These are phyloP conservation scores for Trichosanthes cucumerina DNA, from an alignment of 306 rosid genomes.

Conservation along the genomic window DNA sequence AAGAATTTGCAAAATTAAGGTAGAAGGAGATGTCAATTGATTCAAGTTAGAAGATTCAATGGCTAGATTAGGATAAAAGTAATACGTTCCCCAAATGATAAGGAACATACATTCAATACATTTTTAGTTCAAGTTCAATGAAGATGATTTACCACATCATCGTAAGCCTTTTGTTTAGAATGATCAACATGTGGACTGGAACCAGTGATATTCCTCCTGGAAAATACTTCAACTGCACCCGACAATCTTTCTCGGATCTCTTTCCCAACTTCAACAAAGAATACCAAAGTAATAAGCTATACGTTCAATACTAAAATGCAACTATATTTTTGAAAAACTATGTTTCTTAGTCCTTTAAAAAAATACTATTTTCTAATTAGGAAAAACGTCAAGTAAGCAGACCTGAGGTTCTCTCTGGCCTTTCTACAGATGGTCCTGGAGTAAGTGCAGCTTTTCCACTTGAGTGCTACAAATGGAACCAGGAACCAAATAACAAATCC, in stretches of 20 bases:
- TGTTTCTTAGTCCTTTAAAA: background rate
- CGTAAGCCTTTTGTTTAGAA: conserved; percentile 47
- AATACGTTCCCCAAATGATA: background rate
- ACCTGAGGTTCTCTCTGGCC: conserved; percentile 81
- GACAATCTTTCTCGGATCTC: conserved; percentile 79
- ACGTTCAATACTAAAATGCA: background rate
- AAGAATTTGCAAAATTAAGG: background rate
- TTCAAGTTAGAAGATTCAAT: background rate
- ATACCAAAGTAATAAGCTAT: conserved; percentile 24
- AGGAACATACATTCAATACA: background rate
- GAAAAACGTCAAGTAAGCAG: background rate
- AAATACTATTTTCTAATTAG: conserved; percentile 3
- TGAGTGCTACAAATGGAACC: conserved; percentile 38
- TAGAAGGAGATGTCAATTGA: background rate
- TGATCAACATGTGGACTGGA: conserved; percentile 62
- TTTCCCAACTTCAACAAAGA: conserved; percentile 57
- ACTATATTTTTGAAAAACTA: background rate
- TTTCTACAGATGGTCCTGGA: conserved; percentile 50
- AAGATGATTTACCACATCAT: conserved; percentile 53
- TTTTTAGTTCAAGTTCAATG: background rate
- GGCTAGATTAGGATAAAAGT: background rate
- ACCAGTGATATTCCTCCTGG: conserved; percentile 48
- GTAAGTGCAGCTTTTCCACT: conserved; percentile 62
- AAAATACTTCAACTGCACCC: conserved; percentile 77
- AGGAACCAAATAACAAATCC: conserved; percentile 21